phyloP scores from a whole-genome alignment of 176 grass and related monocot species.

The Luzula sylvatica region DNA sequence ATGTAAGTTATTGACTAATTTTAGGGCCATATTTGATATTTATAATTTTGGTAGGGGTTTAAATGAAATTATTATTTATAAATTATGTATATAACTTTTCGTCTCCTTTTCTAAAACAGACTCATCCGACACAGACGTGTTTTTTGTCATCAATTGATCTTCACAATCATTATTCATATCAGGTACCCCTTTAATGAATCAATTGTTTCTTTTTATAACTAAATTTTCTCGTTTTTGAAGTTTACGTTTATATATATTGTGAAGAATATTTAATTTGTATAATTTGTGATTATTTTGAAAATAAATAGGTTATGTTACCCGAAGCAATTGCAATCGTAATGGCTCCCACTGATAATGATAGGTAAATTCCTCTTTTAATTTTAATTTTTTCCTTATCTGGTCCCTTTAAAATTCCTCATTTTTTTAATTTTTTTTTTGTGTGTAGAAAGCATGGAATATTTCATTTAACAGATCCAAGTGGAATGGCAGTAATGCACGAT shows the following conservation, averaged over 20 bases:
- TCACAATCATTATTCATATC: conserved; percentile 98
- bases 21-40: too few species aligned
- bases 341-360: conserved; percentile 93
- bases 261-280: not conserved
- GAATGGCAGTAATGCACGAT: conserved; percentile 79
- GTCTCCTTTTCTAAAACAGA: conserved; percentile 46
- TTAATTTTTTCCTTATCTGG: conserved; percentile 19
- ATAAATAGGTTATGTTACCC: conserved; percentile 87
- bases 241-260: not conserved
- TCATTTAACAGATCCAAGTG: conserved; percentile 90
- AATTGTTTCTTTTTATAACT: conserved; percentile 17
- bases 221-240: conserved; percentile 13
- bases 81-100: not conserved
- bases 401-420: conserved; percentile 3
- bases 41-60: too few species aligned
- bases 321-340: conserved; percentile 99
- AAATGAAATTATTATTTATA: not conserved
- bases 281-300: conserved; percentile 13
- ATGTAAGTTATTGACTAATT: conserved; percentile 56
- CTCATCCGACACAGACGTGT: conserved; percentile 95
- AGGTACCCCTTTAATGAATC: conserved; percentile 46
- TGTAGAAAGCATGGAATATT: conserved; percentile 95
- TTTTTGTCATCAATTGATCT: conserved; percentile 99
- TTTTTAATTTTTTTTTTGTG: conserved; percentile 13
- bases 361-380: conserved; percentile 38